Evolutionary conservation across 2,329 filamentous ascomycete species (phyloP), one percentile per base, ranked within the genome.

Genomic region (Ophiostoma sp.): DNA sequence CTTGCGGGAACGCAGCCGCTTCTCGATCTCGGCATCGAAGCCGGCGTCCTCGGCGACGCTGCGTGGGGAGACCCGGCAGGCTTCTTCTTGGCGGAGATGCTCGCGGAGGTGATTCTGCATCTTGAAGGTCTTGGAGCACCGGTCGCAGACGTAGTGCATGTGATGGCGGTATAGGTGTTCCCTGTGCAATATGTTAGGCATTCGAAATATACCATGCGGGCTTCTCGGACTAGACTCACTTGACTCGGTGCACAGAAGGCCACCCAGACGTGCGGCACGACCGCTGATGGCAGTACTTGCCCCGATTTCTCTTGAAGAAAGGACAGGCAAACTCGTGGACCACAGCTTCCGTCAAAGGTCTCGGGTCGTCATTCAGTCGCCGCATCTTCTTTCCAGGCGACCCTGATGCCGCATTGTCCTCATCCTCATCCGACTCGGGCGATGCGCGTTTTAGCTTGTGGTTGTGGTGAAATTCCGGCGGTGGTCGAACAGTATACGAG

Each of bases 131-230:
- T 73, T 65, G 33, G 78, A 79, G 72, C 80, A 82, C 27, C 79
- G 76, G 17, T 76, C 77, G 68, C 80, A 82, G 2, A 69, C 72
- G 67, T 71, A 73, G 5, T 72, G 77, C 0, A 77, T 74, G 70
- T 82, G 80, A 6, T 78, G 77, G 3, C 78, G 78, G 52, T 81
- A 80, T 0, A 81, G 72, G 68, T 81, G 80, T 52, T 80, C 79
- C 71, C 77, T 78, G 52, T 15, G n/a, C 2, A 20, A 15, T 10
- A 4, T 23, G 57, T 64, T 64, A 64, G 57, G 6, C 5, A 7
- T 2, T 3, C 17, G 1, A n/a, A 44, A 35, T 20, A 54, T 31
- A 68, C 66, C 48, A 41, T 3, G 39, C 13, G n/a, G n/a, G 11
- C 17, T 3, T 2, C 10, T 8, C 17, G 31, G 15, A 20, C 2